phyloP scores from a whole-genome alignment of 768 basidiomycete species.

The Daedaleopsis sinensis region DNA sequence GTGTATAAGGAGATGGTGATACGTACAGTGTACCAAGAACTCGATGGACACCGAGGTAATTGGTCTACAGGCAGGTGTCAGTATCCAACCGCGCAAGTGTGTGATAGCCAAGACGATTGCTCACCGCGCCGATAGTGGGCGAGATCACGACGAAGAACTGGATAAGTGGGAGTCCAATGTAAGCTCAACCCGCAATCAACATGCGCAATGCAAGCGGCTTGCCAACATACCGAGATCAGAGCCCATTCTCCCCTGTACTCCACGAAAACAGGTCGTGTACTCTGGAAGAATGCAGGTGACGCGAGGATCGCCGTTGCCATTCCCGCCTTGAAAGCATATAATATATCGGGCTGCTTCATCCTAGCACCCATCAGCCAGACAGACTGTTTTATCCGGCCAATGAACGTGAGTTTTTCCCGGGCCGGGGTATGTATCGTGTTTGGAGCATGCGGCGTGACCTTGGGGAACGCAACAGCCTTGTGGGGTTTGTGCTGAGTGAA shows the following conservation, averaged over 20 bases:
- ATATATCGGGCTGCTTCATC: conserved; percentile 73
- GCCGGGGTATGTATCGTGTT: conserved; percentile 84
- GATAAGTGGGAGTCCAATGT: neutral
- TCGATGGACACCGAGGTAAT: conserved; percentile 82
- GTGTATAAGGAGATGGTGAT: neutral
- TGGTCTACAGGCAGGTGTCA: conserved; percentile 58
- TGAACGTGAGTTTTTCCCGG: conserved; percentile 55
- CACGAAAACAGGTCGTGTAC: conserved; percentile 76
- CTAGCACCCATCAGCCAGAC: conserved; percentile 73
- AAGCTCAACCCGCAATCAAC: conserved; percentile 4
- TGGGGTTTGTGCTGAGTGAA: conserved; percentile 46
- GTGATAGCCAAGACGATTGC: conserved; percentile 28
- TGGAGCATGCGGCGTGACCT: conserved; percentile 79
- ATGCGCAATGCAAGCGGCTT: neutral
- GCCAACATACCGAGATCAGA: conserved; percentile 72
- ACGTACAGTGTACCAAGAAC: conserved; percentile 83
- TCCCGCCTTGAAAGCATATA: conserved; percentile 88
- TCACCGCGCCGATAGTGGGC: conserved; percentile 84
- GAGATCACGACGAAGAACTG: conserved; percentile 92
- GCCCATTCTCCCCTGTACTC: conserved; percentile 95
- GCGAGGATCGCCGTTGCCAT: conserved; percentile 83
- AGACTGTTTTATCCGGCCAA: conserved; percentile 65
- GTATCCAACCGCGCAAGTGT: conserved; percentile 12
- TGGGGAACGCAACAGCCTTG: conserved; percentile 73
- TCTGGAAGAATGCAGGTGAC: conserved; percentile 84